Percentiles rank a stretch among this genome's conserved stretches.
Conservation (phyloP, 2,329 filamentous ascomycete genomes). For the Apiospora koreana region DNA sequence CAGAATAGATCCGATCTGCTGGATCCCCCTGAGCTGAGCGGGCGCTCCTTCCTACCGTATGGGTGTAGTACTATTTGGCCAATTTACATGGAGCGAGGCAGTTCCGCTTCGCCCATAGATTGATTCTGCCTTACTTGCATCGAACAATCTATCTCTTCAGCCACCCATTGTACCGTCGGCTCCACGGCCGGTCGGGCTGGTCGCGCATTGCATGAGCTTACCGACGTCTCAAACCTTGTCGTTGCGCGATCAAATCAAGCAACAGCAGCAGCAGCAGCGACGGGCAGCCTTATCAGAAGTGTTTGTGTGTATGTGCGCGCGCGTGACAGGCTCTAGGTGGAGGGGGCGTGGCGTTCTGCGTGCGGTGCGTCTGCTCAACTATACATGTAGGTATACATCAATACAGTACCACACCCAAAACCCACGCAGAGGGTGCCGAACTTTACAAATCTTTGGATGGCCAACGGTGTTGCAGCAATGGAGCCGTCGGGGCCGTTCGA, state of each 20-base stretch:
- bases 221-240: slow-evolving; percentile 1
- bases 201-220: slow-evolving; percentile 1
- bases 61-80: slow-evolving; percentile 1
- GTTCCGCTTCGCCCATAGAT: neutral
- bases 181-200: slow-evolving; percentile 1
- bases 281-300: neutral
- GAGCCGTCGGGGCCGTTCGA: neutral
- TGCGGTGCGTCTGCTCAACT: neutral
- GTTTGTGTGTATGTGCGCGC: neutral
- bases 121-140: neutral
- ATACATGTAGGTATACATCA: too few species aligned
- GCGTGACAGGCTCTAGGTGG: neutral
- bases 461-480: neutral
- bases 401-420: neutral
- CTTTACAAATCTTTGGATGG: neutral
- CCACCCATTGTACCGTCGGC: slow-evolving; percentile 7
- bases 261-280: neutral
- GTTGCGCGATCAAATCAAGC: neutral
- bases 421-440: neutral
- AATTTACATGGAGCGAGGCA: slow-evolving; percentile 8
- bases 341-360: neutral
- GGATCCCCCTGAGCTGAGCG: slow-evolving; percentile 13
- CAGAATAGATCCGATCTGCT: slow-evolving; percentile 10
- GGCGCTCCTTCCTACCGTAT: neutral
- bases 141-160: neutral